phyloP scores from a whole-genome alignment of 148 eudicot genomes.

The Spergularia bocconei region DNA sequence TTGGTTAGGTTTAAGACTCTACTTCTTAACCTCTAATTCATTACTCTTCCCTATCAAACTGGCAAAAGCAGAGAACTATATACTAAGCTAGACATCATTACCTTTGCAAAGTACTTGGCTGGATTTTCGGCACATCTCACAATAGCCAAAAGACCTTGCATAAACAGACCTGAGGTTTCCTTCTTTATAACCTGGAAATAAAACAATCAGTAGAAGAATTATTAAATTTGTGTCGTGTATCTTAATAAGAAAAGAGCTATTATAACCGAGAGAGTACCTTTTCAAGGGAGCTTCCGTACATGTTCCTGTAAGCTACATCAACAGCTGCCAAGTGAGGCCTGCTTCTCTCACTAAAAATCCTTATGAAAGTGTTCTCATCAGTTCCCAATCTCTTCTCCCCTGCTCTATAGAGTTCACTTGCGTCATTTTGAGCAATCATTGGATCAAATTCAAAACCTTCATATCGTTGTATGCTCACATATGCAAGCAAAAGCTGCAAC shows the following conservation, averaged over 20 bases:
- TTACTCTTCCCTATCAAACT: too few species aligned
- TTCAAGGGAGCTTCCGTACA: conserved; percentile 51
- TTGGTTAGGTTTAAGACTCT: too few species aligned
- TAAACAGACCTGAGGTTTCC: conserved; percentile 54
- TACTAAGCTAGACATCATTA: conserved; percentile 12
- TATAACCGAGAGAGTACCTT: conserved; percentile 30
- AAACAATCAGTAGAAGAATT: not conserved
- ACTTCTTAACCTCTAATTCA: too few species aligned
- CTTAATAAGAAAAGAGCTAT: not conserved
- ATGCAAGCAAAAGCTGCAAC: conserved; percentile 70
- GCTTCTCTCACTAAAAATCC: conserved; percentile 72
- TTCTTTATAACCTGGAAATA: conserved; percentile 49
- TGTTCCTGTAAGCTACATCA: conserved; percentile 44
- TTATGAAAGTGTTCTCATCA: conserved; percentile 70
- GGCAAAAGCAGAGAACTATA: not conserved
- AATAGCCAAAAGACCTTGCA: conserved; percentile 41
- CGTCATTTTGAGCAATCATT: conserved; percentile 58
- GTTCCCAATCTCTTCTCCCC: conserved; percentile 91
- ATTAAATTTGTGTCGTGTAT: not conserved
- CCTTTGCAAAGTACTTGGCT: conserved; percentile 53
- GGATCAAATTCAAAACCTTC: conserved; percentile 81
- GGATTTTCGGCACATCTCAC: conserved; percentile 50
- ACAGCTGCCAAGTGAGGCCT: conserved; percentile 75
- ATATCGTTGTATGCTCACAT: conserved; percentile 44
- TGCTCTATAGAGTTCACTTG: conserved; percentile 70